These are phyloP conservation scores for Blastobotrys elegans DNA, from an alignment of 1,139 yeast genomes.

Conservation along the genomic window DNA sequence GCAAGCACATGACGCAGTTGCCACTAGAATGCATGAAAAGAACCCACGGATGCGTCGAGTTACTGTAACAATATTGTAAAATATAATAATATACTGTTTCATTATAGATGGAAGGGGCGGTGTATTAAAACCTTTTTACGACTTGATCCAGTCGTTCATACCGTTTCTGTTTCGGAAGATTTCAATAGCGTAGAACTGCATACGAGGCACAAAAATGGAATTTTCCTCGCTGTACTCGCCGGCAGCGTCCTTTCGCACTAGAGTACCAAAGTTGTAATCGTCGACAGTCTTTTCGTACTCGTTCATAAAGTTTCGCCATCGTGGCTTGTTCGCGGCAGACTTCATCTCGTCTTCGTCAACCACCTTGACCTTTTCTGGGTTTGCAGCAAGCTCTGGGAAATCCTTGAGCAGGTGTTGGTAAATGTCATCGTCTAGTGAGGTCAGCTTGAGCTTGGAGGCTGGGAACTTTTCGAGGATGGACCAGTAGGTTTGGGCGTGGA, in stretches of 20 bases:
- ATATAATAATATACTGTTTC: neutral
- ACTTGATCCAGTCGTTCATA: constrained; percentile 81
- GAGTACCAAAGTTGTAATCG: constrained; percentile 94
- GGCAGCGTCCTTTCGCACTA: constrained; percentile 64
- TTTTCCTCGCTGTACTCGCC: constrained; percentile 79
- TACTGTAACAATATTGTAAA: constrained; percentile 18
- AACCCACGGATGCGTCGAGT: constrained; percentile 36
- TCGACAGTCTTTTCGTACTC: constrained; percentile 66
- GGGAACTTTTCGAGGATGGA: constrained; percentile 63
- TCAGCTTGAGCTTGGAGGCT: constrained; percentile 73
- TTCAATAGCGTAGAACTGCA: constrained; percentile 93
- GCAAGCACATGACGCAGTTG: constrained; percentile 36
- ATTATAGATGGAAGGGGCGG: too few species aligned
- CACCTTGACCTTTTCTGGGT: constrained; percentile 48
- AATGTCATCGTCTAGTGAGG: constrained; percentile 77
- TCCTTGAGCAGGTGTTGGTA: constrained; percentile 59
- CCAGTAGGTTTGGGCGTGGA: constrained; percentile 93
- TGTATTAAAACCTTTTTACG: constrained; percentile 8
- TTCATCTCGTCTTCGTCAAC: constrained; percentile 76
- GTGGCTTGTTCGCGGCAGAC: constrained; percentile 69
- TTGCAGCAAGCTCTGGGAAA: constrained; percentile 75
- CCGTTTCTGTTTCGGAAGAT: constrained; percentile 89
- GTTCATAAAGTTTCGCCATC: constrained; percentile 88
- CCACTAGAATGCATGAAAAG: constrained; percentile 30
- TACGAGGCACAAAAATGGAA: constrained; percentile 85